Evolutionary conservation across 2,329 filamentous ascomycete genomes (phyloP).

Genomic region (Colletotrichum truncatum): DNA sequence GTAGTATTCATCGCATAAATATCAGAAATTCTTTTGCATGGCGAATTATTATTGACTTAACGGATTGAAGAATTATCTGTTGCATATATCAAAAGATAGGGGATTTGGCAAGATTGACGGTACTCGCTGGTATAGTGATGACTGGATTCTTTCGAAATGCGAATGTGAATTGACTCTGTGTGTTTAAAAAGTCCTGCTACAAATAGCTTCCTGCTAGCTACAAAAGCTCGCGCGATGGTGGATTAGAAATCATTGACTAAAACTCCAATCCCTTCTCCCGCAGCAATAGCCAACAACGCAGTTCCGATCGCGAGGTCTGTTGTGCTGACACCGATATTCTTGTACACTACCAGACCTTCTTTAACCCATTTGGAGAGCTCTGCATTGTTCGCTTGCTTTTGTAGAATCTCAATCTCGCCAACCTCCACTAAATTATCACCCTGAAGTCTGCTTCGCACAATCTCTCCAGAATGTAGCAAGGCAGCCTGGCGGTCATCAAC

Average conservation of each 20-base stretch:
- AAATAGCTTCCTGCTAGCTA: too few relatives aligned
- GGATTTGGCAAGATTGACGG: too few relatives aligned
- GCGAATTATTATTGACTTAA: too few relatives aligned
- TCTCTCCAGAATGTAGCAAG: constrained; percentile 71
- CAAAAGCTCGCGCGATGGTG: too few relatives aligned
- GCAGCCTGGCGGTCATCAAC: constrained; percentile 68
- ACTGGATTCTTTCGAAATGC: too few relatives aligned
- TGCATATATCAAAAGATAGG: too few relatives aligned
- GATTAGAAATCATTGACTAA: neutral
- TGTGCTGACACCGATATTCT: constrained; percentile 35
- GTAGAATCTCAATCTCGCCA: neutral
- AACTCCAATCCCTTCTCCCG: neutral
- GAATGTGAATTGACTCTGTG: too few relatives aligned
- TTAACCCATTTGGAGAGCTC: constrained; percentile 53
- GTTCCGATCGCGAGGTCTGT: constrained; percentile 44
- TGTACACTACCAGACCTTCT: constrained; percentile 39
- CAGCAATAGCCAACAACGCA: constrained; percentile 39
- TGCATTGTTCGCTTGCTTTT: neutral
- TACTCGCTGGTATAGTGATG: too few relatives aligned
- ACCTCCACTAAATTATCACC: constrained; percentile 67
- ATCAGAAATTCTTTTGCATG: too few relatives aligned
- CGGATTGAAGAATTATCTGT: too few relatives aligned
- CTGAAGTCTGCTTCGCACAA: constrained; percentile 68
- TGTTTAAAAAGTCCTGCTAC: too few relatives aligned
- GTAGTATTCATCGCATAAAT: too few relatives aligned